Evolutionary conservation across 2,329 filamentous ascomycete species (phyloP).

Genomic region (Myrmaecium sp.): DNA sequence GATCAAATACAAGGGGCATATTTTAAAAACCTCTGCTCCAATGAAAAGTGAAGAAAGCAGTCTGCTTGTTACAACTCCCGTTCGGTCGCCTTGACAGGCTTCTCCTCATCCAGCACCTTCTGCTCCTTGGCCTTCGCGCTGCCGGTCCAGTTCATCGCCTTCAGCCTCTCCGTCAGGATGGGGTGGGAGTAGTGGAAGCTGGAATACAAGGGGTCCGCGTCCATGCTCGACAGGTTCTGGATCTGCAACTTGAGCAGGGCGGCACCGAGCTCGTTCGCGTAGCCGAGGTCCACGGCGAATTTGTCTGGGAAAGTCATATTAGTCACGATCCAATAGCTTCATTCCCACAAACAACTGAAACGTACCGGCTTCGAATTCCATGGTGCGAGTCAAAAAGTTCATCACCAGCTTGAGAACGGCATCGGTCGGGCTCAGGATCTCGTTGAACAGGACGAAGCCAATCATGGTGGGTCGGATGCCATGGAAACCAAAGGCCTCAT

Average conservation of each 20-base stretch:
- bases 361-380: slow-evolving; percentile 81
- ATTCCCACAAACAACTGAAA: slow-evolving; percentile 1
- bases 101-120: slow-evolving; percentile 37
- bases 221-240: slow-evolving; percentile 96
- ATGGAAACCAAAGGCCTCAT: slow-evolving; percentile 78
- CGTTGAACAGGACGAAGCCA: slow-evolving; percentile 93
- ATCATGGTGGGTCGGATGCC: slow-evolving; percentile 80
- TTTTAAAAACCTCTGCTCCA: no score
- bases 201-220: slow-evolving; percentile 95
- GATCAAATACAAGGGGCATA: no score
- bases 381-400: slow-evolving; percentile 87
- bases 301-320: slow-evolving; percentile 36
- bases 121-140: slow-evolving; percentile 34
- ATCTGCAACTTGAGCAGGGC: slow-evolving; percentile 95
- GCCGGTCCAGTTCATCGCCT: slow-evolving; percentile 76
- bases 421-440: slow-evolving; percentile 88
- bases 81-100: slow-evolving; percentile 53
- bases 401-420: slow-evolving; percentile 86
- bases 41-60: no score
- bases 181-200: slow-evolving; percentile 98
- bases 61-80: slow-evolving; percentile 69
- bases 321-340: slow-evolving; percentile 3
- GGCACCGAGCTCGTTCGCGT: slow-evolving; percentile 62
- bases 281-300: slow-evolving; percentile 75
- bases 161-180: slow-evolving; percentile 82